Base-by-base conservation (phyloP, 306 rosid genomes). In the Cucumis cinereus region DNA sequence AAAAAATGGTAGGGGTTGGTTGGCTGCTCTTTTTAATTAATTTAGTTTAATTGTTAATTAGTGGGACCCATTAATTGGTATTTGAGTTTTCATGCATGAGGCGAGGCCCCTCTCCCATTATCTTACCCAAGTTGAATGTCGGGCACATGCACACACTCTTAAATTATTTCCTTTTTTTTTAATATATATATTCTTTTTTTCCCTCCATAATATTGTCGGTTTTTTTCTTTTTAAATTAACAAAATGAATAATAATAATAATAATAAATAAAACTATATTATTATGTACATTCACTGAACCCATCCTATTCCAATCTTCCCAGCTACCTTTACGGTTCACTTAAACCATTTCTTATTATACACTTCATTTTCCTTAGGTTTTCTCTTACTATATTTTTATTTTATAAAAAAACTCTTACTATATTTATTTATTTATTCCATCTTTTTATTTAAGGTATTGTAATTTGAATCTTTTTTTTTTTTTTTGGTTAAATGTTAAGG, bases 71-170 rank as follows among this genome's bases (percentile, higher is more conserved):
- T 40, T 8, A n/a, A 28, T 56, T 26, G 16, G 41, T 35, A n/a
- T 28, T 28, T 61, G 49, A 64, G 71, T n/a, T 64, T 64, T 35
- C 47, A 64, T 64, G 71, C 71, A 64, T 64, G 71, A 64, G 71
- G 26, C 28, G 9, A 19, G 71, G 35, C 50, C 50, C 50, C 30
- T 26, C 35, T 41, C 47, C 49, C 70, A 66, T 62, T 33, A 62
- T 66, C 30, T 66, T 66, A 38, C 73, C 50, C 73, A 66, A 66
- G 5, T 66, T 66, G 33, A 66, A 66, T 66, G 73, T 40, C 73
- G 73, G 30, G 33, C 73, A 66, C 73, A 38, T 66, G 73, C 53
- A 66, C 11, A 1, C 30, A 23, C 4, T n/a, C 6, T 66, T 43
- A 10, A 0, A 3, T 43, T 11, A 0, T 40, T 9, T 40, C 10